These are phyloP conservation scores for Aspergillus tanneri DNA, from an alignment of 2,329 filamentous ascomycete genomes.

Conservation along the genomic window DNA sequence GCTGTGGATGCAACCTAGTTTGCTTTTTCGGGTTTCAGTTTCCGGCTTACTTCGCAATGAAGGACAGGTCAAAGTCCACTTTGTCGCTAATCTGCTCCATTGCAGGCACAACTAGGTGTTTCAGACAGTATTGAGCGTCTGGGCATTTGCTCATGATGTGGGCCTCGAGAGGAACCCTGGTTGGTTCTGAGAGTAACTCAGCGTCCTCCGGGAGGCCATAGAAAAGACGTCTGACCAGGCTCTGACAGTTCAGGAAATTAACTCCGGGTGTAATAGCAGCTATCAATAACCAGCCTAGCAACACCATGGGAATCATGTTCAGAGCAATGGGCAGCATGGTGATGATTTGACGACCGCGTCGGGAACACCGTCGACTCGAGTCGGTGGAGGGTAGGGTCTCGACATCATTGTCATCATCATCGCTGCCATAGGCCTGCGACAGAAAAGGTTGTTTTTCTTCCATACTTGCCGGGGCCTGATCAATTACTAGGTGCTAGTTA, in stretches of 20 bases:
- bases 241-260: slow-evolving; percentile 9
- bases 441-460: slow-evolving; percentile 2
- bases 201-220: slow-evolving; percentile 1
- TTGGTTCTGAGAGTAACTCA: slow-evolving; percentile 1
- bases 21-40: no score
- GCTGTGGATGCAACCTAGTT: neutral
- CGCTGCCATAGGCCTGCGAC: neutral
- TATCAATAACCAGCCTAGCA: slow-evolving; percentile 13
- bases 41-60: slow-evolving; percentile 72
- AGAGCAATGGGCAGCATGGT: slow-evolving; percentile 10
- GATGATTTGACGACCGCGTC: slow-evolving; percentile 14
- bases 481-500: neutral
- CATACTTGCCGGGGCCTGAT: neutral
- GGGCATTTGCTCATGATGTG: slow-evolving; percentile 98
- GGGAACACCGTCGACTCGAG: slow-evolving; percentile 7
- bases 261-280: slow-evolving; percentile 5
- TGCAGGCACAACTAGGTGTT: slow-evolving; percentile 74
- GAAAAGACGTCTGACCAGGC: neutral
- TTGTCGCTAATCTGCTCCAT: slow-evolving; percentile 82
- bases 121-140: slow-evolving; percentile 80
- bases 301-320: slow-evolving; percentile 11
- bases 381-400: neutral
- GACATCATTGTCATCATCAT: neutral
- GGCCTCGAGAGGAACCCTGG: slow-evolving; percentile 74
- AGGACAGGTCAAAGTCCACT: slow-evolving; percentile 87